Percentiles rank a stretch among this genome's conserved stretches.
phyloP scores from a whole-genome alignment of 257 asterid genomes.

The Solanum lycopersicoides region DNA sequence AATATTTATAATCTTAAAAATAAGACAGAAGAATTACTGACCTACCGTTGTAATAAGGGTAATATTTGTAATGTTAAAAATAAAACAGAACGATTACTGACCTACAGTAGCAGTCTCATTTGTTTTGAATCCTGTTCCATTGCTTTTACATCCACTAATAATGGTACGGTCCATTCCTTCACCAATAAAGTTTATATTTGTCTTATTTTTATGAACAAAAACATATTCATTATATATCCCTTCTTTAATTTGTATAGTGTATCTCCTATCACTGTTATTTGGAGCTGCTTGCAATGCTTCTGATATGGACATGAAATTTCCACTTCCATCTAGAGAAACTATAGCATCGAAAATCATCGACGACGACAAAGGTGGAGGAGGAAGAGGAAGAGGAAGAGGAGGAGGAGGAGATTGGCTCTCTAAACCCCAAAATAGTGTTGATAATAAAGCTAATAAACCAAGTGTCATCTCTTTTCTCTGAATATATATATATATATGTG shows the following conservation, averaged over 20 bases:
- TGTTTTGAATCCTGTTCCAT: background rate
- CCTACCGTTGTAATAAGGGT: background rate
- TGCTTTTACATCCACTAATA: background rate
- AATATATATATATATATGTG: background rate
- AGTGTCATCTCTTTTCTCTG: background rate
- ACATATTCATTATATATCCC: constrained; percentile 2
- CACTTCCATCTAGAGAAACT: constrained; percentile 3
- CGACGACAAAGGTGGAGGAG: background rate
- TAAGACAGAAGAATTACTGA: background rate
- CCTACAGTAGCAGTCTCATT: constrained; percentile 1
- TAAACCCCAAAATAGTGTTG: background rate
- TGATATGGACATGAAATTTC: background rate
- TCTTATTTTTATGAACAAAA: background rate
- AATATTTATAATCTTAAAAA: background rate
- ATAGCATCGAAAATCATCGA: background rate
- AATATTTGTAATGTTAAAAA: background rate
- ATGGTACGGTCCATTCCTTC: background rate
- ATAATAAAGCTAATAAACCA: background rate
- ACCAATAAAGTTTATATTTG: background rate
- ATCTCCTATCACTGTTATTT: background rate
- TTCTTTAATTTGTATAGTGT: background rate
- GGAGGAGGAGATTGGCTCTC: background rate
- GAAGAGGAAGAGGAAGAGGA: background rate
- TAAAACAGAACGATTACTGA: background rate
- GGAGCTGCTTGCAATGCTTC: constrained; percentile 4